phyloP scores from a whole-genome alignment of 108 stramenopile species.

The Discostella stelligeroides region DNA sequence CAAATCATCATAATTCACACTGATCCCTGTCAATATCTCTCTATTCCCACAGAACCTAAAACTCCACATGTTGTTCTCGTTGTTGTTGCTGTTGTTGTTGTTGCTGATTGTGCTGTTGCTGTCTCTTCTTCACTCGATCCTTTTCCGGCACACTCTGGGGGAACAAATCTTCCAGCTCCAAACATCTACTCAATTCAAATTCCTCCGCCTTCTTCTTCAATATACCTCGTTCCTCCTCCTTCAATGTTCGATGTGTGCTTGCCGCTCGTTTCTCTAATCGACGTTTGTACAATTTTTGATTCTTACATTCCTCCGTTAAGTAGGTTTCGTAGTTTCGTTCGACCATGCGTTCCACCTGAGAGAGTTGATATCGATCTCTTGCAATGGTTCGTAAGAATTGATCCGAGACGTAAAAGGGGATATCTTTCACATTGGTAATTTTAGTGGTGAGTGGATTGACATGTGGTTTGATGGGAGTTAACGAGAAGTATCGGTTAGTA shows the following conservation, averaged over 20 bases:
- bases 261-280: slow-evolving; percentile 48
- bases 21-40: no score
- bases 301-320: slow-evolving; percentile 80
- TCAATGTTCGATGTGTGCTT: slow-evolving; percentile 31
- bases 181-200: slow-evolving; percentile 72
- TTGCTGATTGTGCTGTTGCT: no score
- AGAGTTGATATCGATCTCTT: slow-evolving; percentile 85
- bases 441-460: slow-evolving; percentile 72
- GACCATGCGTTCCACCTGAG: slow-evolving; percentile 90
- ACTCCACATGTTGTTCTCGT: slow-evolving; percentile 21
- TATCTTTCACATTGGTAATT: slow-evolving; percentile 77
- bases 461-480: slow-evolving; percentile 70
- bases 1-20: no score
- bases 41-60: no score
- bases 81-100: no score
- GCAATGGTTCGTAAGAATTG: slow-evolving; percentile 79
- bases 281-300: slow-evolving; percentile 70
- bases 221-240: slow-evolving; percentile 56
- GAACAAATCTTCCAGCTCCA: slow-evolving; percentile 79
- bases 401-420: slow-evolving; percentile 87
- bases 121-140: slow-evolving; percentile 33
- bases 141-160: slow-evolving; percentile 43
- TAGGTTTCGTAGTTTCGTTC: slow-evolving; percentile 78
- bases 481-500: slow-evolving; percentile 82
- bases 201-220: slow-evolving; percentile 54